Evolutionary conservation across 208 protist genomes (phyloP), one percentile per base, ranked within the genome.

Genomic region (Novymonas esmeraldas): DNA sequence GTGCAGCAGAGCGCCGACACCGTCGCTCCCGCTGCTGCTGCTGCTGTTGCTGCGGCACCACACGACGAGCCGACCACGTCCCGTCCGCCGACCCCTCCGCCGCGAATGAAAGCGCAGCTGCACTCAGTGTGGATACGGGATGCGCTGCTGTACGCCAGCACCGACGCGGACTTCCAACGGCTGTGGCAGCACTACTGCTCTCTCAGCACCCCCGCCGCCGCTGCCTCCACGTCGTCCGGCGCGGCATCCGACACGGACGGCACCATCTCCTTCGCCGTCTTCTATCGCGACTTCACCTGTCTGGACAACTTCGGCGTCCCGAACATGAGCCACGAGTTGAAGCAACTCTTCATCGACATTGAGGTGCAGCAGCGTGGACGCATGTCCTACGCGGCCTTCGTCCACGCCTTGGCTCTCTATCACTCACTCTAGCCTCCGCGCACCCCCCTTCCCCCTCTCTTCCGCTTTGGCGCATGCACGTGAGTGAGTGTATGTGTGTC

Each of bases 301-400:
- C 65, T 93, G 20, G 87, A 90, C 33, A 85, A 24, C 51, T 81
- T 86, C 58, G 87, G 87, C 20, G 73, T 81, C n/a, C 87, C 83
- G n/a, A 68, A 78, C 38, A 49, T 71, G 20, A 81, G 67, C 36
- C 55, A 77, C 33, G 65, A 73, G 42, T 29, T 87, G 39, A 75
- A 78, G 59, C 67, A 54, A 24, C 56, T 89, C 13, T 89, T 89
- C 52, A 58, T 74, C 34, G 64, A 74, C 13, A 74, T 85, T 49
- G 67, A 76, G 31, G 61, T 75, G 34, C 33, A 57, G 36, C 49
- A 73, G 11, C 78, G 74, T 24, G 76, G 79, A 7, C 74, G 73
- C 42, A 79, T 85, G 65, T 76, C 70, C 70, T 86, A 80, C 59
- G 65, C 76, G 42, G 80, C 90, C 39, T 86, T 93, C 42, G 62